A percentile compares a stretch with the other conserved stretches of the same genome.
These are phyloP conservation scores for Takashimella koratensis DNA, from an alignment of 1,284 basidiomycete genomes.

Conservation along the genomic window DNA sequence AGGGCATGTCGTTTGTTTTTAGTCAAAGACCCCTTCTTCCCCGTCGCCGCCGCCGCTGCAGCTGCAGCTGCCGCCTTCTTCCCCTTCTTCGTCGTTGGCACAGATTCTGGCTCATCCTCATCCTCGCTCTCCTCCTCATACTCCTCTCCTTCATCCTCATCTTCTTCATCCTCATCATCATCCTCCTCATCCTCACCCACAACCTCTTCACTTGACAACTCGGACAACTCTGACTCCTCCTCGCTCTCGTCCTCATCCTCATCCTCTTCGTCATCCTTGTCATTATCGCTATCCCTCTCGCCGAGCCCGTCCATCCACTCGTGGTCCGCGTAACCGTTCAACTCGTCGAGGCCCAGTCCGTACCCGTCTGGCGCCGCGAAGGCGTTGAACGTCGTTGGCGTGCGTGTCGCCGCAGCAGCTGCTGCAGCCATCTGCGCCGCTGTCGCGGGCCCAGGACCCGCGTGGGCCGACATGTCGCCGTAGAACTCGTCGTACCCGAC, in stretches of 20 bases:
- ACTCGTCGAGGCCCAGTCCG: constrained; percentile 31
- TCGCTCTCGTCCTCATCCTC: constrained; percentile 17
- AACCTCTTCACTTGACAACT: constrained; percentile 20
- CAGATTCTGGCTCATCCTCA: constrained; percentile 6
- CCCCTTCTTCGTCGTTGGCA: constrained; percentile 12
- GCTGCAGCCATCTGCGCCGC: constrained; percentile 29
- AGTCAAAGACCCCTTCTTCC: too few relatives aligned
- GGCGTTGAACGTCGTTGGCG: constrained; percentile 43
- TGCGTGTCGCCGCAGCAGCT: not conserved
- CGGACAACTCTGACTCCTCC: constrained; percentile 30
- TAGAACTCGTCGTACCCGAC: constrained; percentile 43
- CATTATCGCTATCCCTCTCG: constrained; percentile 25
- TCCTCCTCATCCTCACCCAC: not conserved
- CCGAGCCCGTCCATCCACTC: constrained; percentile 20
- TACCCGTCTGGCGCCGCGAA: constrained; percentile 40
- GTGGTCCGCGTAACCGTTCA: constrained; percentile 17
- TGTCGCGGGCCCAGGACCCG: constrained; percentile 35
- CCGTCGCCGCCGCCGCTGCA: not conserved
- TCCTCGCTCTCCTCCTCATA: constrained; percentile 2
- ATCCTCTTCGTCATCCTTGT: constrained; percentile 20
- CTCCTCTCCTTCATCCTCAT: constrained; percentile 1
- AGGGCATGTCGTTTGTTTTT: too few relatives aligned
- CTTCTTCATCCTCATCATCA: constrained; percentile 3
- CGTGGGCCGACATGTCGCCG: constrained; percentile 22
- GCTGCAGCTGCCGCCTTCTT: constrained; percentile 6